Base-by-base conservation (phyloP, 352 stramenopile species). In the Pythium biforme region DNA sequence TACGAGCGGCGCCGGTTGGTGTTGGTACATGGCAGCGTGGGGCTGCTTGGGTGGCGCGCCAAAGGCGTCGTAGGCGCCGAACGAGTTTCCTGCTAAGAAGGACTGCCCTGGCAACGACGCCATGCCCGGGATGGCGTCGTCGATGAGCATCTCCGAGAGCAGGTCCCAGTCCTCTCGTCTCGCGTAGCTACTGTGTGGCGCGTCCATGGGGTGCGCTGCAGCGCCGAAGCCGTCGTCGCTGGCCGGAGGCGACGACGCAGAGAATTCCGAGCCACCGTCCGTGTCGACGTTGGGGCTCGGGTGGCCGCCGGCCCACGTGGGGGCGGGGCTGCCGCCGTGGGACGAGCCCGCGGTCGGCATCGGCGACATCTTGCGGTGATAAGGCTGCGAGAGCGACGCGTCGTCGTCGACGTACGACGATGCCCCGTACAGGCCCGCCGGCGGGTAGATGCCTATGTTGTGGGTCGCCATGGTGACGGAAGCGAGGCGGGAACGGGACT, bases 61-160 rank as follows among this genome's bases (percentile, higher is more conserved):
- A 43, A 52, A 63, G 17, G 33, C 34, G 46, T 55, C 61, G 34
- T 62, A 58, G 26, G 15, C 31, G 33, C 50, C 52, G 17, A 43
- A 27, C 3, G 10, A 14, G 27, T 61, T 46, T 22, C 43, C 41
- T 37, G 41, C 29, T 19, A 61, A 23, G 43, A 34, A 64, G 9
- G 56, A 43, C 41, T 31, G 50, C 50, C 53, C 34, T 39, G 29
- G 50, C 49, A 51, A 25, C 43, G 48, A 34, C 54, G 57, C 61
- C 29, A n/a, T 40, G 19, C 23, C 27, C 19, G 40, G 31, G 12
- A 85, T 39, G 9, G 79, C 73, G 50, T 88, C 77, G 33, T 83
- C 70, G 19, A 83, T 71, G 20, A 86, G 59, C 47, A 89, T 70
- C 46, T 89, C 77, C 20, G 72, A 83, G 19, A 88, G 64, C 33